Base-by-base conservation (phyloP, 805 yeast species). In the Candida tammaniensis region DNA sequence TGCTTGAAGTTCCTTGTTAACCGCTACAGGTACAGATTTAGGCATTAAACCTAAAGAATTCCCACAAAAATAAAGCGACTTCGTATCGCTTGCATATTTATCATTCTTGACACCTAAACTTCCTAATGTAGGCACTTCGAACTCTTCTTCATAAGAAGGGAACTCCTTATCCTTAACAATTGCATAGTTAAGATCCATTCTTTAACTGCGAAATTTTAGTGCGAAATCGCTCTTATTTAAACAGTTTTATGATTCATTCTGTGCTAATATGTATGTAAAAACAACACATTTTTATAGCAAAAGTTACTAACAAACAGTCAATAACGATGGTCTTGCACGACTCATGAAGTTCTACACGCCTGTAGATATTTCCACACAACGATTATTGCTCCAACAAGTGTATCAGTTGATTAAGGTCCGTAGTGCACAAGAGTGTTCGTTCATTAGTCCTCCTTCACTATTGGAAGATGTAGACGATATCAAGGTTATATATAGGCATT, bases 41-140 rank as follows among this genome's bases (percentile, higher is more conserved):
- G 98, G 97, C 89, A 87, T 84, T 39, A 89, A 61, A 0, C 98
- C 98, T 5, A 89, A 74, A n/a, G 96, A 86, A 63, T 89, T 91
- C 2, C 98, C 98, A 59, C 96, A 87, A 30, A 89, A 65, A 53
- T 89, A 91, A 15, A 72, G 65, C 9, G 74, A 64, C 27, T 21
- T 13, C 4, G 40, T 36, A 7, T 24, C 15, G 7, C 46, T 37
- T 22, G 49, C 40, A 13, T 38, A 36, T 6, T 46, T 44, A 14
- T 30, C 28, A 25, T 43, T 29, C 23, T 52, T 48, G 17, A 78
- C 52, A 0, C 84, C 89, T 44, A 85, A 57, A 0, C 86, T 70
- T 33, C 57, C 51, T 43, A 78, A 70, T 0, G 93, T 83, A 6
- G 96, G 96, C 23, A 82, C 59, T 18, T 60, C 68, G 52, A 86